Evolutionary conservation across 2,329 filamentous ascomycete genomes (phyloP).

Genomic region (Keithomyces neogunnii): DNA sequence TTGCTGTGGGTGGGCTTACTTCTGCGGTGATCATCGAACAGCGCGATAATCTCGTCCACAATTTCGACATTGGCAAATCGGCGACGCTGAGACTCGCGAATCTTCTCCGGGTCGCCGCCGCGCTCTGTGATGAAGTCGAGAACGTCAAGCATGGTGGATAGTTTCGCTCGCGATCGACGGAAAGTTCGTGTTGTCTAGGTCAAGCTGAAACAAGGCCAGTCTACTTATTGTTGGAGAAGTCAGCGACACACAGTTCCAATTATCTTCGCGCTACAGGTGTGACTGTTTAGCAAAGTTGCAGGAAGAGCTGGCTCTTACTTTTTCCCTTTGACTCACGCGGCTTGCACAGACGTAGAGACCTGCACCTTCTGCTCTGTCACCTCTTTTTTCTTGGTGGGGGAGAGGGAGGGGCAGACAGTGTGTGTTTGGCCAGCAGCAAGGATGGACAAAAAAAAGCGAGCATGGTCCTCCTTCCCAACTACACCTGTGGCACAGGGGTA

Average conservation of each 20-base stretch:
- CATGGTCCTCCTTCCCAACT: not conserved
- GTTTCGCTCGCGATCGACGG: not conserved
- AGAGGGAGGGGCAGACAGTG: not conserved
- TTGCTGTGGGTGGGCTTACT: conserved; percentile 35
- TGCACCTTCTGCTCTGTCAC: not conserved
- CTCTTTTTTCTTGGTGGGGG: not conserved
- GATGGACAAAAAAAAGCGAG: not conserved
- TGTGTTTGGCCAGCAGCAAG: not conserved
- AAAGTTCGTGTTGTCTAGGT: not conserved
- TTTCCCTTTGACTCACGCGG: not conserved
- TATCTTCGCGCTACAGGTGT: not conserved
- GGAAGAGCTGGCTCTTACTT: not conserved
- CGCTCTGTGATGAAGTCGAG: conserved; percentile 76
- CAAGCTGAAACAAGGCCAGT: not conserved
- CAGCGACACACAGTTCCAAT: not conserved
- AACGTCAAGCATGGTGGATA: conserved; percentile 59
- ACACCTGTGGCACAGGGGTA: not conserved
- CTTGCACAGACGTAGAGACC: not conserved
- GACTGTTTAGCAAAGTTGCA: too few relatives aligned
- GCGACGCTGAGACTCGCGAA: conserved; percentile 82
- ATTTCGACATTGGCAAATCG: conserved; percentile 72
- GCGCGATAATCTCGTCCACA: conserved; percentile 82
- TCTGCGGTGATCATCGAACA: conserved; percentile 79
- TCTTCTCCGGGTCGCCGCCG: conserved; percentile 83
- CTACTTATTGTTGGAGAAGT: not conserved